Base-by-base conservation (phyloP, 257 asterid genomes). In the Solanum chiquidenum region DNA sequence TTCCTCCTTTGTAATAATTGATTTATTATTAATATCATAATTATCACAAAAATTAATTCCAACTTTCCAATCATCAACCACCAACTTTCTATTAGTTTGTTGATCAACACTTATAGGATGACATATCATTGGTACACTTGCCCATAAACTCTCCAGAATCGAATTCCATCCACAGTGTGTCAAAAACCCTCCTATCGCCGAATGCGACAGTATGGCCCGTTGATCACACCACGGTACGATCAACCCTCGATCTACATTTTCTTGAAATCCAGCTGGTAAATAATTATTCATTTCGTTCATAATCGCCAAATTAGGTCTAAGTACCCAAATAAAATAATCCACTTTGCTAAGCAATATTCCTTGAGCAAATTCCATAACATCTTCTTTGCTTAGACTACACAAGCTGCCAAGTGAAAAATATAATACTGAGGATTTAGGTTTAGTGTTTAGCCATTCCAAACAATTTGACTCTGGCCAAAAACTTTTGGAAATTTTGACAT, bases 381-480 rank as follows among this genome's bases (percentile, higher is more conserved):
- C 92, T 1, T 86, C 80, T 89, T 91, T 90, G n/a, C 84, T 92
- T 11, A 86, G 79, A 29, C 91, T 91, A 18, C 91, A 94, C 1
- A 89, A 86, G 90, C 98, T 95, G 3, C 98, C 98, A 74, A 95
- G 93, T 0, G 96, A 95, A 37, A 93, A 87, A 44, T 94, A 95
- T 14, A 95, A 72, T 1, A 94, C 98, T 23, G 98, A 95, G 58
- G 94, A 93, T 33, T 21, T 83, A 21, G 95, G 88, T 92, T 91
- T 93, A 74, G 88, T 60, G 37, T 91, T 79, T 38, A 95, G 95
- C 98, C 98, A 95, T 7, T 86, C 44, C 66, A 90, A 27, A 89
- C 94, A 92, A 58, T 94, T 92, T 0, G 93, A 86, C 87, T 92
- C 98, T 25, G 92, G 40, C 95, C 91, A 93, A 5, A 95, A 84